Conservation (phyloP, 2,329 filamentous ascomycete genomes). For the Chrysosphaeria jannelii region DNA sequence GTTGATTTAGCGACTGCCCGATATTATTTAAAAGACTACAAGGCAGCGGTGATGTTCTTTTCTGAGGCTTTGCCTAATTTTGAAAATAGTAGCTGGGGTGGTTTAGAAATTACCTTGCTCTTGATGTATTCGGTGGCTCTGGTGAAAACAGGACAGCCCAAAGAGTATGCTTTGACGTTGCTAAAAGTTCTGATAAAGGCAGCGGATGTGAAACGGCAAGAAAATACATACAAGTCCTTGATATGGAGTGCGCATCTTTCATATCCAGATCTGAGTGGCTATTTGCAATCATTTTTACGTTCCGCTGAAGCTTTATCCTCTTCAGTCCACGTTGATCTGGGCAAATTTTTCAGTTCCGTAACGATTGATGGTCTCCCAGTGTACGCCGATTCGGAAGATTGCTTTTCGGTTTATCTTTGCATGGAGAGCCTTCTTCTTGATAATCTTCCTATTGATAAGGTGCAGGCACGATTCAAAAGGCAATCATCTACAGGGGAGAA, state of each 20-base stretch:
- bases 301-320: too few relatives aligned
- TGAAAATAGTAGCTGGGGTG: conserved; percentile 45
- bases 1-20: conserved; percentile 70
- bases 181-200: conserved; percentile 45
- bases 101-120: conserved; percentile 56
- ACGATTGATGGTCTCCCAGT: conserved; percentile 34
- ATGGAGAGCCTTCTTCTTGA: conserved; percentile 46
- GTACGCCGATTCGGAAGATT: conserved; percentile 42
- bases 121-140: conserved; percentile 66
- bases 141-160: conserved; percentile 39
- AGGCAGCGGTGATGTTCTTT: conserved; percentile 47
- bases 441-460: conserved; percentile 31
- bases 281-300: too few relatives aligned
- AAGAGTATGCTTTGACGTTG: conserved; percentile 51
- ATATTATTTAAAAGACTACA: conserved; percentile 44
- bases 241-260: too few relatives aligned
- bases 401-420: conserved; percentile 38
- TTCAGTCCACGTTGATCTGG: too few relatives aligned
- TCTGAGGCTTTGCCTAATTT: conserved; percentile 52
- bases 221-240: too few relatives aligned
- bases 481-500: conserved; percentile 18
- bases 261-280: too few relatives aligned
- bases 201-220: conserved; percentile 17
- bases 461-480: conserved; percentile 27
- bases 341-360: conserved; percentile 42